Percentiles rank a stretch among this genome's conserved stretches.
Conservation (phyloP, 116 monocot species). For the Phalaenopsis hybrid region DNA sequence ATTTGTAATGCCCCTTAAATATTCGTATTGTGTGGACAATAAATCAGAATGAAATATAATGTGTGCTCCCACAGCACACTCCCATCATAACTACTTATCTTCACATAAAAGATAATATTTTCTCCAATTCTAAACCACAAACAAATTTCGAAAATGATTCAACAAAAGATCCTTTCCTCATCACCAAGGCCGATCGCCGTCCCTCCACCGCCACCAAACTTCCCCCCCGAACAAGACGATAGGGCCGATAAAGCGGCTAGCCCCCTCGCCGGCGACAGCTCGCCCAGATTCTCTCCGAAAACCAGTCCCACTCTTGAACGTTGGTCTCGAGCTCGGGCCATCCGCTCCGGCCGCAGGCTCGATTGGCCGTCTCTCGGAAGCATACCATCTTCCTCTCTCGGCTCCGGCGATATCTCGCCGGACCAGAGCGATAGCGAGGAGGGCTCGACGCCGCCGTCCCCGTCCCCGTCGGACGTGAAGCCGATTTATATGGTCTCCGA, state of each 20-base stretch:
- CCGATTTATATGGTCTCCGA: constrained; percentile 92
- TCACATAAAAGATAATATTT: too few relatives aligned
- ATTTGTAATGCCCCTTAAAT: too few relatives aligned
- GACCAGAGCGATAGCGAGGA: constrained; percentile 1
- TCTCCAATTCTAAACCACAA: too few relatives aligned
- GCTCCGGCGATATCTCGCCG: neutral
- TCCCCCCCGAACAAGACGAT: neutral
- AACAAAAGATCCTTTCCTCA: neutral
- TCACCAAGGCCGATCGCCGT: neutral
- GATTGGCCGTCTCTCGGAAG: constrained; percentile 21
- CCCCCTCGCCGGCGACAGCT: too few relatives aligned
- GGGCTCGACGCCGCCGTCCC: neutral
- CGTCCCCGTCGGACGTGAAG: constrained; percentile 32
- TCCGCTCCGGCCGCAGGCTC: constrained; percentile 32
- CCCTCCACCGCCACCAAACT: neutral
- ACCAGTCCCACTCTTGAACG: constrained; percentile 25
- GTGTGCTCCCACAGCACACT: too few relatives aligned
- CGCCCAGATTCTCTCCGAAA: neutral
- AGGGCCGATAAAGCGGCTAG: neutral
- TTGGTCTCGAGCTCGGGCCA: constrained; percentile 40
- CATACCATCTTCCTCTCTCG: neutral
- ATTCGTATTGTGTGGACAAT: too few relatives aligned
- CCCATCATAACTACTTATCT: too few relatives aligned
- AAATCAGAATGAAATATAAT: too few relatives aligned
- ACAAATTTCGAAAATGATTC: too few relatives aligned